Evolutionary conservation across 305 asterid genomes (phyloP).

Genomic region (Rubia balearica): DNA sequence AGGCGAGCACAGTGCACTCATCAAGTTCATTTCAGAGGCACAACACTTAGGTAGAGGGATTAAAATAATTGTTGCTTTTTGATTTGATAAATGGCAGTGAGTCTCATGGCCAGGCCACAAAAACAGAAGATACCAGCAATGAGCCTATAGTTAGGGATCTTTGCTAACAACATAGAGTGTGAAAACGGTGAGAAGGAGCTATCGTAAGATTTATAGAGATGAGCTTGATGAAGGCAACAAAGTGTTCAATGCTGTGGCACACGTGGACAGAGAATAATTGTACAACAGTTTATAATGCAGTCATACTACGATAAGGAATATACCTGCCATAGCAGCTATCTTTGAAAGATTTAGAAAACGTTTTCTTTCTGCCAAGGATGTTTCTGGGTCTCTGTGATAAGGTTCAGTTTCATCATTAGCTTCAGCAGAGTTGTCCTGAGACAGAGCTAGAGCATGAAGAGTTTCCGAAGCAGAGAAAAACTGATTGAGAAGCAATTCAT

Average conservation of each 20-base stretch:
- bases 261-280: background rate
- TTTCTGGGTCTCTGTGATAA: conserved; percentile 23
- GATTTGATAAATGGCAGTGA: background rate
- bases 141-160: background rate
- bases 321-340: conserved; percentile 87
- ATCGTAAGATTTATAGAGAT: background rate
- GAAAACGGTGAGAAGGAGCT: background rate
- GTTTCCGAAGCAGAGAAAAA: conserved; percentile 79
- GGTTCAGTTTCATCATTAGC: conserved; percentile 35
- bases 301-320: background rate
- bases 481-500: conserved; percentile 74
- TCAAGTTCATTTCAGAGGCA: conserved; percentile 5
- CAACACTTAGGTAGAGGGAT: background rate
- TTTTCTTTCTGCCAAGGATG: conserved; percentile 64
- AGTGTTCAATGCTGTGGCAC: background rate
- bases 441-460: conserved; percentile 62
- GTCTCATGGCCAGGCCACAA: background rate
- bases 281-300: background rate
- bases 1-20: background rate
- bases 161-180: background rate
- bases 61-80: background rate
- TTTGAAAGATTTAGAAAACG: conserved; percentile 76
- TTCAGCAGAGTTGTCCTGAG: conserved; percentile 36
- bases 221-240: background rate
- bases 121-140: background rate